These are phyloP conservation scores for Candida buenavistaensis DNA, from an alignment of 1,139 yeast species.

Conservation along the genomic window DNA sequence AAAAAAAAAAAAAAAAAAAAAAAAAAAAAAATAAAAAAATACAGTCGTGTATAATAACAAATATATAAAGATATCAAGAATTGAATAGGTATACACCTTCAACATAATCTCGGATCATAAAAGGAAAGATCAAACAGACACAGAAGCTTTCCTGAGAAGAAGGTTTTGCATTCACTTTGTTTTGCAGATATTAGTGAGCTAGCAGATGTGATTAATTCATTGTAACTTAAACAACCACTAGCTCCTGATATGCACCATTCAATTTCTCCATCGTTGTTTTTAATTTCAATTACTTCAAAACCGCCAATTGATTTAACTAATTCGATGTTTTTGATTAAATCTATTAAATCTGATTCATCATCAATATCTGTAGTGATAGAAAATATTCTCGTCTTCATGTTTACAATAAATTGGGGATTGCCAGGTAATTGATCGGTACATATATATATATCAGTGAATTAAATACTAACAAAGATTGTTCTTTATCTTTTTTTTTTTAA, in stretches of 20 bases:
- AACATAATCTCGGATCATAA: conserved; percentile 4
- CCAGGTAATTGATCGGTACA: too few relatives aligned
- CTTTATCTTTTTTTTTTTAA: too few relatives aligned
- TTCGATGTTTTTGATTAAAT: conserved; percentile 4
- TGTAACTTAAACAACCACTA: conserved; percentile 1
- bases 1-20: too few relatives aligned
- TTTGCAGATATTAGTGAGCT: conserved; percentile 2
- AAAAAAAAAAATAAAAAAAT: background rate
- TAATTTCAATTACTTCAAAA: conserved; percentile 5
- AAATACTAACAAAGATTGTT: too few relatives aligned
- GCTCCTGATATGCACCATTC: conserved; percentile 3
- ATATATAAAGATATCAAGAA: background rate
- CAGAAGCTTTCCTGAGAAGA: background rate
- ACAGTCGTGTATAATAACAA: too few relatives aligned
- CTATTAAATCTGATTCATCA: conserved; percentile 4
- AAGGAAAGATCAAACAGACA: conserved; percentile 7
- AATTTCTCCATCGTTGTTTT: conserved; percentile 1
- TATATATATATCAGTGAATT: too few relatives aligned
- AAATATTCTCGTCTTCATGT: conserved; percentile 1
- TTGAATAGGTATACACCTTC: too few relatives aligned
- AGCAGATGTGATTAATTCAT: conserved; percentile 2
- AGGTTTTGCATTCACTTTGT: conserved; percentile 1
- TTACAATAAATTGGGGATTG: background rate
- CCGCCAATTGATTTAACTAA: conserved; percentile 2
- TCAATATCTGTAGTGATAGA: conserved; percentile 6